Conservation (phyloP, 345 rosid species). For the Lenwebbia sp. region DNA sequence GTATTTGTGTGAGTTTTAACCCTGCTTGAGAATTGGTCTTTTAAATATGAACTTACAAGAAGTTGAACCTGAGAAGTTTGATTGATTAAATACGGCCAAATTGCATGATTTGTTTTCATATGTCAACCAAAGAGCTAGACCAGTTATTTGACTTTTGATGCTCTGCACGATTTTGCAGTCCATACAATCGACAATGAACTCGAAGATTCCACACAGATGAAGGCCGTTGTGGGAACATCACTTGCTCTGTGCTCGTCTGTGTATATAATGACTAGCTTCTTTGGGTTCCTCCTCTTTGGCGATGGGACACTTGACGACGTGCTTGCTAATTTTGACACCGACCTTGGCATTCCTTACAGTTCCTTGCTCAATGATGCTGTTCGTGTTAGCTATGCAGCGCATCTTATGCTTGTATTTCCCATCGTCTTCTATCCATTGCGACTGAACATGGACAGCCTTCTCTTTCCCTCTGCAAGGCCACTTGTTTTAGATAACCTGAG, state of each 20-base stretch:
- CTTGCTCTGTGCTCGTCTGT: conserved; percentile 64
- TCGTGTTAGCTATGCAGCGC: conserved; percentile 79
- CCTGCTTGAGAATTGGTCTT: background rate
- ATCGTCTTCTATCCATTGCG: conserved; percentile 73
- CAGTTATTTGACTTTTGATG: background rate
- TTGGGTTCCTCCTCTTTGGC: conserved; percentile 88
- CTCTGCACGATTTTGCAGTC: conserved; percentile 25
- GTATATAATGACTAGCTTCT: conserved; percentile 67
- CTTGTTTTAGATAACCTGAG: conserved; percentile 47
- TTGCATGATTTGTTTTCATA: background rate
- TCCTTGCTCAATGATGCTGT: conserved; percentile 62
- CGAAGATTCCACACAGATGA: conserved; percentile 55
- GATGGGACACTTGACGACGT: conserved; percentile 74
- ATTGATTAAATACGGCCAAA: background rate
- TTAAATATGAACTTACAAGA: background rate
- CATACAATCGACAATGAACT: conserved; percentile 90
- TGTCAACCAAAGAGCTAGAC: background rate
- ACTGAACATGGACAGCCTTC: conserved; percentile 75
- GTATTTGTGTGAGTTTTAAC: background rate
- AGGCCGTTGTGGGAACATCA: conserved; percentile 57
- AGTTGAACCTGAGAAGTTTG: background rate
- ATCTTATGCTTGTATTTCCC: conserved; percentile 94
- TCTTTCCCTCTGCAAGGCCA: conserved; percentile 61
- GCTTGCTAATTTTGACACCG: conserved; percentile 75
- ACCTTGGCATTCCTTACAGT: conserved; percentile 75